Conservation (phyloP, 108 stramenopile genomes). For the Cyclotella cryptica region DNA sequence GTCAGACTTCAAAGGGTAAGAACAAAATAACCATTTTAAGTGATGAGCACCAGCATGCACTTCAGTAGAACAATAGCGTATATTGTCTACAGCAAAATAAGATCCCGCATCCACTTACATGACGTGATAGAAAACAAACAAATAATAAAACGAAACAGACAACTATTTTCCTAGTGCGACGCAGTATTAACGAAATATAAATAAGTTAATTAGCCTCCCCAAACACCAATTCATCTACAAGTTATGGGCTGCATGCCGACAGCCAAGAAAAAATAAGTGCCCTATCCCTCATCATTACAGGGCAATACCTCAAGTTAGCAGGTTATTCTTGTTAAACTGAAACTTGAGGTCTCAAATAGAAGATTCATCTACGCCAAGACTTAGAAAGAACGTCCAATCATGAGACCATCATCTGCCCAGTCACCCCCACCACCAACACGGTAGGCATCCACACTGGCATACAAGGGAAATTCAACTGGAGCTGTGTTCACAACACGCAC, state of each 20-base stretch:
- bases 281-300: background rate
- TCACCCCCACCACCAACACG: conserved; percentile 57
- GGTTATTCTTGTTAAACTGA: conserved; percentile 12
- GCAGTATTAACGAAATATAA: background rate
- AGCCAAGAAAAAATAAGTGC: conserved; percentile 13
- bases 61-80: too few species aligned
- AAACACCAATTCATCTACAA: conserved; percentile 6
- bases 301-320: background rate
- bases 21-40: too few species aligned
- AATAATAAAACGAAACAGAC: too few species aligned
- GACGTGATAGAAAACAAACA: too few species aligned
- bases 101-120: too few species aligned
- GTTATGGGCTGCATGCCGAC: conserved; percentile 33
- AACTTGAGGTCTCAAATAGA: background rate
- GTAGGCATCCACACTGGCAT: conserved; percentile 76
- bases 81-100: too few species aligned
- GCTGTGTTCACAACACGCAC: conserved; percentile 84
- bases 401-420: conserved; percentile 54
- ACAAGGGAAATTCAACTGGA: conserved; percentile 85
- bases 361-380: background rate
- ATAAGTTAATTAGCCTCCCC: conserved; percentile 8
- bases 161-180: too few species aligned
- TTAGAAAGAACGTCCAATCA: conserved; percentile 55
- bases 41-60: too few species aligned
- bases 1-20: too few species aligned